A percentile compares a stretch with the other conserved stretches of the same genome.
Evolutionary conservation across 306 rosid species (phyloP).

Genomic region (Rubus idaeus): DNA sequence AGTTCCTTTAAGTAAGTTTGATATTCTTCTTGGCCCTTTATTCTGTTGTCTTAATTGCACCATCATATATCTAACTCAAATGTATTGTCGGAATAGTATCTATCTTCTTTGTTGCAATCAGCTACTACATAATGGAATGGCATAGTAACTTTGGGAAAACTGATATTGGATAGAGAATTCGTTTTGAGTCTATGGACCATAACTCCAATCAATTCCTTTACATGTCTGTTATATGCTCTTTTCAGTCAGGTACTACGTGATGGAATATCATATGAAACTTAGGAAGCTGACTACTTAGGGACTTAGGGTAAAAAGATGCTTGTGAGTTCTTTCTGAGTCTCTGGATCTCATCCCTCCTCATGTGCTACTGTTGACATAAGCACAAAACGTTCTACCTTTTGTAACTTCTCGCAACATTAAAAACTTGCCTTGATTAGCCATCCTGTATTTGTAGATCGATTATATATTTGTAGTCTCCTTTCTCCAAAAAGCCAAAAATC

Average conservation of each 20-base stretch:
- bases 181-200: not conserved
- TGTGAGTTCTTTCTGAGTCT: not conserved
- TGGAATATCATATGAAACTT: not conserved
- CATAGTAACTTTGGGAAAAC: not conserved
- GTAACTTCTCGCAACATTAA: not conserved
- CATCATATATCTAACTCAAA: not conserved
- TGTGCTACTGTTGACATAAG: not conserved
- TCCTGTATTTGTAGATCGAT: not conserved
- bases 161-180: not conserved
- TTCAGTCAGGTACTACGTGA: not conserved
- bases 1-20: conserved; percentile 76
- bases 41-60: not conserved
- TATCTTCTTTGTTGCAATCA: not conserved
- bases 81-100: not conserved
- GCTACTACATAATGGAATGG: not conserved
- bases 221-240: not conserved
- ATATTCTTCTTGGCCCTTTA: conserved; percentile 1
- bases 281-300: not conserved
- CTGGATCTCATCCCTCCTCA: not conserved
- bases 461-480: not conserved
- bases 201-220: not conserved
- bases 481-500: not conserved
- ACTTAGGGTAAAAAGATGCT: not conserved
- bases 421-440: not conserved
- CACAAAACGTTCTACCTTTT: not conserved